Evolutionary conservation across 345 rosid genomes (phyloP), one percentile per base, ranked within the genome.

Genomic region (Limnanthes douglasii): DNA sequence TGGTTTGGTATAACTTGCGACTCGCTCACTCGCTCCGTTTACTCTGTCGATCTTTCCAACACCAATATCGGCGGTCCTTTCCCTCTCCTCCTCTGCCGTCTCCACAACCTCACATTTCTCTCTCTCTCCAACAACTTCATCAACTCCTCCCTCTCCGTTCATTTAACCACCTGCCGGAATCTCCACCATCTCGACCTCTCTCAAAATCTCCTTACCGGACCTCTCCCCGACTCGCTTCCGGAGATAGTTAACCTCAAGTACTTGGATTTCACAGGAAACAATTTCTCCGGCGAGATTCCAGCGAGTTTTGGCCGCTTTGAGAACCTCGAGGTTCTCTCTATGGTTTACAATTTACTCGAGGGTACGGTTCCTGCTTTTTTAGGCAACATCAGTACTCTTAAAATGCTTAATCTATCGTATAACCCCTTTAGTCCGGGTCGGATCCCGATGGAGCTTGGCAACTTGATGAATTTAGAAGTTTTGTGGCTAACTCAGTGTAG

Each of bases 1-100:
- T 84, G 98, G 95, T 2, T 8, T 22, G 92, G 94, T 26, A 46
- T 84, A 54, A n/a, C 41, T 13, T 84, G 98, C 68, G 62, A 77
- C 59, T 2, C 51, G 0, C 8, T 21, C 1, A 42, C 69, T 31
- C 45, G 27, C 25, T 39, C 55, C 8, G 90, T 90, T 61, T 31
- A 9, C 46, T 57, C 82, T 8, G 45, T 83, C 38, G 11, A 79
- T 51, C 75, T 90, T 39, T 53, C 90, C 5, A 3, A 38, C 19
- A 59, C 51, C 18, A 48, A 24, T 37, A 79, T 90, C 60, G 19
- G 46, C 25, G 95, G 98, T 1, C 73, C 84, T 33, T 84, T 90
- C 62, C 95, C 95, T 1, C 20, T 65, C 45, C 24, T 64, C 66
- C 52, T 90, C 52, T 90, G 98, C 51, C 67, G 68, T 27, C 86